Percentiles rank a stretch among this genome's conserved stretches.
These are phyloP conservation scores for Ceratocystis cacaofunesta DNA, from an alignment of 2,329 filamentous ascomycete species.

Conservation along the genomic window DNA sequence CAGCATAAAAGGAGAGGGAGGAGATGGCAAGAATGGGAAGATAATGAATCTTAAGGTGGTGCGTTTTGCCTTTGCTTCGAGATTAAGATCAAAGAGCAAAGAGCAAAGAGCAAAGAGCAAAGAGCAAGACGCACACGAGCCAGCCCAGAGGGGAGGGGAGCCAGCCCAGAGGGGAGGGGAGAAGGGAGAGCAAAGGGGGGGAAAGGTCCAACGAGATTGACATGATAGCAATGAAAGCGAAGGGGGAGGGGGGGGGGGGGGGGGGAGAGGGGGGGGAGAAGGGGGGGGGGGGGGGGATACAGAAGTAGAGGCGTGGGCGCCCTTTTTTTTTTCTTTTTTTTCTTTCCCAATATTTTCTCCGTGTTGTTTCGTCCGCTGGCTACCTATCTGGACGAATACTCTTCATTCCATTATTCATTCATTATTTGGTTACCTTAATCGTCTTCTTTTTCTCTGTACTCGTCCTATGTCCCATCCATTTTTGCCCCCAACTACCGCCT, in stretches of 20 bases:
- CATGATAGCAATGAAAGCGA: no score
- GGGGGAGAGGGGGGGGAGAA: not conserved
- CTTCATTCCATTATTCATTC: not conserved
- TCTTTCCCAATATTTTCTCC: not conserved
- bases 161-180: not conserved
- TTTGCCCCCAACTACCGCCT: no score
- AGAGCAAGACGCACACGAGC: not conserved
- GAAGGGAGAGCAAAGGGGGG: no score
- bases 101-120: not conserved
- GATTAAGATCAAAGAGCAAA: not conserved
- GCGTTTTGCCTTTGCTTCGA: not conserved
- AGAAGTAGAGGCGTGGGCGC: not conserved
- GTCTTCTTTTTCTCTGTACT: no score
- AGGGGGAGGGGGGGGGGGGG: no score
- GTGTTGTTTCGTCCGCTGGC: not conserved
- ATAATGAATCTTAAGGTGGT: not conserved
- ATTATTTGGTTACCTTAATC: not conserved
- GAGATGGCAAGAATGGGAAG: not conserved
- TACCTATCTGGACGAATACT: not conserved
- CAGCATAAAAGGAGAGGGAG: not conserved
- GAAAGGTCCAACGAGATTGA: no score
- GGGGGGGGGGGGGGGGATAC: not conserved
- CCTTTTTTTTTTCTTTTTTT: not conserved
- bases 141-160: not conserved
- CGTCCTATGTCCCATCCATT: no score